Percentiles rank a stretch among this genome's conserved stretches.
Evolutionary conservation across 1,139 yeast species (phyloP).

Genomic region (Geotrichum macrosporum): DNA sequence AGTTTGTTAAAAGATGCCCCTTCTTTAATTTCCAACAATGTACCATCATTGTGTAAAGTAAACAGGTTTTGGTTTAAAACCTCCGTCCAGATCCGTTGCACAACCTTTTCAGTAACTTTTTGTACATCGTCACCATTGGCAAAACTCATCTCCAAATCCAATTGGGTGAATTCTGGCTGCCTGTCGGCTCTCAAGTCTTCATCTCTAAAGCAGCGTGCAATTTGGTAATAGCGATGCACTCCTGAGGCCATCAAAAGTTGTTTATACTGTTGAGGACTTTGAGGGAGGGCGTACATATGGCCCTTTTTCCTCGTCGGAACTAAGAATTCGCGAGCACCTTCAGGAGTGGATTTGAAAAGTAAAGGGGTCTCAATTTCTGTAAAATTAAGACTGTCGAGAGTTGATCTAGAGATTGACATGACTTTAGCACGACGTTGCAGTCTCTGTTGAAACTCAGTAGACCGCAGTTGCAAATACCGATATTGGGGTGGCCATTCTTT

Average conservation of each 20-base stretch:
- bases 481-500: constrained; percentile 66
- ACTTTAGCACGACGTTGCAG: constrained; percentile 59
- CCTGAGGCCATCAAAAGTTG: constrained; percentile 95
- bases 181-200: constrained; percentile 93
- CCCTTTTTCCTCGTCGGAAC: constrained; percentile 75
- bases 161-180: constrained; percentile 96
- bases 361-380: constrained; percentile 90
- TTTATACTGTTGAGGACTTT: constrained; percentile 96
- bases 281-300: constrained; percentile 82
- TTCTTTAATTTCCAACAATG: constrained; percentile 8
- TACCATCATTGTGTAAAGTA: constrained; percentile 24
- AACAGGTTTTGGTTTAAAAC: constrained; percentile 42
- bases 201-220: constrained; percentile 92
- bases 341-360: constrained; percentile 92
- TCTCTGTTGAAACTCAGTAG: constrained; percentile 54
- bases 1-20: constrained; percentile 42
- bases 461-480: constrained; percentile 74
- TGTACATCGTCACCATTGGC: constrained; percentile 66
- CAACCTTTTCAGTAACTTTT: constrained; percentile 55
- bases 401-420: constrained; percentile 51
- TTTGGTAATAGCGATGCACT: constrained; percentile 74
- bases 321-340: constrained; percentile 93
- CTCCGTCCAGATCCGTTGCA: constrained; percentile 53
- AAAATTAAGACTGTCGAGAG: constrained; percentile 49
- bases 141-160: constrained; percentile 91